Evolutionary conservation across 495 filamentous ascomycete species (phyloP), one percentile per base, ranked within the genome.

Genomic region (Talaromyces liani): DNA sequence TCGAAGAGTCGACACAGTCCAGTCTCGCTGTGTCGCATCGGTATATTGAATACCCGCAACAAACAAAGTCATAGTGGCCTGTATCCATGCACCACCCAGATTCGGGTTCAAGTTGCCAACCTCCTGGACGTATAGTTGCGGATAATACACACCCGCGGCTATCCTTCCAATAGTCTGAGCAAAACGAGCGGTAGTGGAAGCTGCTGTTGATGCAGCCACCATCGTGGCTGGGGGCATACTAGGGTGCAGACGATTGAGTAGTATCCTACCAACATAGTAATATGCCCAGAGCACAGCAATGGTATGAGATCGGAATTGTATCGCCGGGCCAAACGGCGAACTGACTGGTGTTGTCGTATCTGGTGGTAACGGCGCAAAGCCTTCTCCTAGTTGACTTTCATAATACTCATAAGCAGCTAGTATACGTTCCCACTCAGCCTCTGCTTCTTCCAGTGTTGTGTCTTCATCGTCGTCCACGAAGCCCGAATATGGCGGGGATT

Each of bases 181-280:
- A 71, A 83, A 88, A 1, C 70, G 70, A 8, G 82, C 84, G 3
- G 94, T 97, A 58, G 86, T 80, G 3, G 75, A 73, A 0, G 91
- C 89, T 7, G 86, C 84, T 39, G 94, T 80, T 10, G 85, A 87
- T 0, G 90, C 89, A 6, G 93, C 91, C 47, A 90, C 80, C 86
- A 96, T 93, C 61, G 92, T 87, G n/a, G 91, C 83, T 0, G 93
- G 91, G 5, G 92, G 94, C 92, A 97, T 96, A 2, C 82, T 84
- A 0, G 94, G 94, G 65, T 96, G 92, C 0, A 88, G 76, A 39
- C 94, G 82, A 58, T 91, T 76, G 22, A 91, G 81, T 55, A 93
- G 77, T 58, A 98, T 92, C 29, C 91, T 81, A 2, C 86, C 87
- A 72, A 90, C 89, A 75, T 93, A 89, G 71, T 88, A 96, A 60